Conservation (phyloP, 169 alveolate species). For the Cryptosporidium viatorum region DNA sequence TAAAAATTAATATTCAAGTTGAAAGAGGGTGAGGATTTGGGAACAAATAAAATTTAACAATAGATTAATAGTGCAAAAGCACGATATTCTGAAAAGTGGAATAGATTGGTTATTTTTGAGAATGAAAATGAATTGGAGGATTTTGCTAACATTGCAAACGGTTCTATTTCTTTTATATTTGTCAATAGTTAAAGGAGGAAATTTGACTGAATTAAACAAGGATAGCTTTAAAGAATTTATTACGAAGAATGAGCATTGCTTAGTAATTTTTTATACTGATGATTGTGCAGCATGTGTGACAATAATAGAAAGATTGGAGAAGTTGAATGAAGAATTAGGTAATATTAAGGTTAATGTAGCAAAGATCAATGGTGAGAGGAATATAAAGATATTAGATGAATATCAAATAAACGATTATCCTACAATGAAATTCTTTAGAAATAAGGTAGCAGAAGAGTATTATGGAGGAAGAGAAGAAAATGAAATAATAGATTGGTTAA, state of each 20-base stretch:
- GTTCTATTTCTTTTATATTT: neutral
- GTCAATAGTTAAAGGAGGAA: neutral
- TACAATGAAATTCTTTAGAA: conserved; percentile 80
- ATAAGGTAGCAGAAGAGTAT: conserved; percentile 77
- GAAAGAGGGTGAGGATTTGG: neutral
- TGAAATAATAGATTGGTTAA: conserved; percentile 79
- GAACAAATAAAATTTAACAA: no score
- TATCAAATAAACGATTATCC: conserved; percentile 83
- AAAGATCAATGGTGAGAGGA: conserved; percentile 64
- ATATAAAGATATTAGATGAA: conserved; percentile 41
- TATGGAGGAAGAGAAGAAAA: conserved; percentile 80
- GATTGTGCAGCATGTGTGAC: conserved; percentile 73
- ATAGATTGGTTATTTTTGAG: neutral
- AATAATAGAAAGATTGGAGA: conserved; percentile 38
- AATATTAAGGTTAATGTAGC: conserved; percentile 18
- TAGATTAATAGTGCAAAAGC: neutral
- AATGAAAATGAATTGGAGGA: conserved; percentile 3
- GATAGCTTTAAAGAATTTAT: conserved; percentile 24
- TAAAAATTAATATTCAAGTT: no score
- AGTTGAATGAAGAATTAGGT: conserved; percentile 5
- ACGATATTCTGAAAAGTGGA: neutral
- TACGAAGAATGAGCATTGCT: conserved; percentile 10
- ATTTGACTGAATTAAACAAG: conserved; percentile 5
- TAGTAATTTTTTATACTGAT: conserved; percentile 33
- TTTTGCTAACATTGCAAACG: neutral